Base-by-base conservation (phyloP, 768 basidiomycete genomes). In the Russula ochroleuca region DNA sequence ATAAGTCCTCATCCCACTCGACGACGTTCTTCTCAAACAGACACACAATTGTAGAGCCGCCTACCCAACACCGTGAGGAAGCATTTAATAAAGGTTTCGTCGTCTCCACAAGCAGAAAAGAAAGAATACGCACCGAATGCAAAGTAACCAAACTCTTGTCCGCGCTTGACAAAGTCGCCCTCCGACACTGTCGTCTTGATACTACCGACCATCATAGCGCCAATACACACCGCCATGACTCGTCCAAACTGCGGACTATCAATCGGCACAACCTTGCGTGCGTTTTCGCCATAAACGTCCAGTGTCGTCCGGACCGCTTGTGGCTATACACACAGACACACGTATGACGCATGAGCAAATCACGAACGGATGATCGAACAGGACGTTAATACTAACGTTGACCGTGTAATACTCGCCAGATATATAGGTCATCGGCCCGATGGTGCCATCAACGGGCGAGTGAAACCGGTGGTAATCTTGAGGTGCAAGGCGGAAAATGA, bases 391-490 rank as follows among this genome's bases (percentile, higher is more conserved):
- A 77, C 84, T 55, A 67, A 90, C 90, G 61, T 94, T 96, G 65
- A 97, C 96, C 0, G 97, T 98, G 75, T 97, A 98, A 75, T 97
- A 98, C 71, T 96, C 93, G 7, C 96, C 96, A 3, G 85, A 68
- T 59, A 98, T 90, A 70, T 89, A 82, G 7, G 83, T 85, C 85
- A 94, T 92, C 38, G 78, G 78, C 19, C 94, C 95, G 33, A 98
- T 83, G 41, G 73, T 83, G 0, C 94, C 94, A 64, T 92, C 90
- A 23, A 95, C 90, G 0, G 92, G 91, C 0, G 84, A 84, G 72
- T 92, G 91, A 81, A 94, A 97, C 1, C 95, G 88, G 74, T 98
- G 95, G 70, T 98, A 98, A 69, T 98, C 95, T 75, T 95, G 90
- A 0, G 94, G 94, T 1, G 94, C 94, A 21, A 97, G 78, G 19